Evolutionary conservation across 106 monocot species (phyloP).

Genomic region (Platanthera zijinensis): DNA sequence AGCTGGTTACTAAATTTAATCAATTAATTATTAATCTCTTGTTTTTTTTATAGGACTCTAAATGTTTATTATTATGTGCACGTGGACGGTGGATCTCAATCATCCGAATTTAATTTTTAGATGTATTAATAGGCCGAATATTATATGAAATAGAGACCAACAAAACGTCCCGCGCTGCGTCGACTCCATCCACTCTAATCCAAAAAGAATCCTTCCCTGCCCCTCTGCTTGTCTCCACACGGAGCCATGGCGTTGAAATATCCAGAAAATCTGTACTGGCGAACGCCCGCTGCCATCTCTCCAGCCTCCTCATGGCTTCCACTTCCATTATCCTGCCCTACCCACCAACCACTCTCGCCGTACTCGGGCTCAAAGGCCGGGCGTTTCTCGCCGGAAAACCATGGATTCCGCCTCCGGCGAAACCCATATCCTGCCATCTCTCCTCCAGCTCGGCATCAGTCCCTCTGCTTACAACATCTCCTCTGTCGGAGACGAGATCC

Average conservation of each 20-base stretch:
- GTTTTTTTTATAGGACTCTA: no score
- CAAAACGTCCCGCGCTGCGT: neutral
- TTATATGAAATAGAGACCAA: no score
- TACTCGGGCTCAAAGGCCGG: neutral
- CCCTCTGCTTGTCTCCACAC: neutral
- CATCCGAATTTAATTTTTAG: no score
- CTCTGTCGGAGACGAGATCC: neutral
- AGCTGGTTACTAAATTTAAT: no score
- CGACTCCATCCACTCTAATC: neutral
- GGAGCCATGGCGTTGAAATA: neutral
- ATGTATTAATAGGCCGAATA: no score
- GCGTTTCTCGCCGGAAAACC: neutral
- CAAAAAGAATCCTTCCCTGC: neutral
- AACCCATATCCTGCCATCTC: neutral
- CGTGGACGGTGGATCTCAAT: no score
- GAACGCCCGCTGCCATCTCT: neutral
- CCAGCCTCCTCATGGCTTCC: conserved; percentile 3
- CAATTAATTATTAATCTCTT: no score
- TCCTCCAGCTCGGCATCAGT: neutral
- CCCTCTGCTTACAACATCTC: neutral
- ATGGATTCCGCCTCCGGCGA: neutral
- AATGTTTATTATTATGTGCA: no score
- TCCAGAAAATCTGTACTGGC: neutral
- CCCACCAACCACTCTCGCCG: neutral
- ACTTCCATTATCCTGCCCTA: neutral